Evolutionary conservation across 306 rosid genomes (phyloP).

Genomic region (Pterocarpus macrocarpus): DNA sequence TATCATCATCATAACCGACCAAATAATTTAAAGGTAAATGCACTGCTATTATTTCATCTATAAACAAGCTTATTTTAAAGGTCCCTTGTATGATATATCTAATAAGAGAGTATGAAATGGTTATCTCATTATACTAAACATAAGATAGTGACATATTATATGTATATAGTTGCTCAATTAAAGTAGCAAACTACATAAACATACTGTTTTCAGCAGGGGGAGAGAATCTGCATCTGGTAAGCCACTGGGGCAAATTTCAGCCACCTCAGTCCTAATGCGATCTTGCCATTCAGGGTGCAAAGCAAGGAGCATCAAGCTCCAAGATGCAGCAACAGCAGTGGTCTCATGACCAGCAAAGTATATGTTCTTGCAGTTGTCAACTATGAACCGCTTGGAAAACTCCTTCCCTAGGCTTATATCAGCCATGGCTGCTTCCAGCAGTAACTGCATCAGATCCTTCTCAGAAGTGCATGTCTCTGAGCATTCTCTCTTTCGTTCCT

Average conservation of each 20-base stretch:
- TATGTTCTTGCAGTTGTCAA: constrained; percentile 52
- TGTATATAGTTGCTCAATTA: not conserved
- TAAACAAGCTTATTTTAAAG: too few relatives aligned
- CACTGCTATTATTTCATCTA: too few relatives aligned
- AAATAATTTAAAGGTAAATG: too few relatives aligned
- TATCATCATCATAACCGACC: too few relatives aligned
- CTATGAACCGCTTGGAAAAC: constrained; percentile 54
- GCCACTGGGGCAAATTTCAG: constrained; percentile 33
- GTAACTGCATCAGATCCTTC: constrained; percentile 79
- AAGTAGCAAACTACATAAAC: not conserved
- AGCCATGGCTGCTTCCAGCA: constrained; percentile 65
- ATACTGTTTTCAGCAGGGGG: constrained; percentile 44
- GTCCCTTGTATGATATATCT: too few relatives aligned
- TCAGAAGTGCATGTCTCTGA: constrained; percentile 47
- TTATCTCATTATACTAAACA: too few relatives aligned
- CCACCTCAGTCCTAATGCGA: constrained; percentile 47
- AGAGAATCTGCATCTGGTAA: constrained; percentile 15
- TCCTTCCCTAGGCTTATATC: constrained; percentile 65
- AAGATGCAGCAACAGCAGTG: constrained; percentile 41
- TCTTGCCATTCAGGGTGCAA: constrained; percentile 50
- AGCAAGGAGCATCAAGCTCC: constrained; percentile 51
- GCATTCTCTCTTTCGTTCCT: constrained; percentile 60
- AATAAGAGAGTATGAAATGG: too few relatives aligned
- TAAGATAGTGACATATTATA: too few relatives aligned
- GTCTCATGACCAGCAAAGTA: constrained; percentile 56